phyloP scores from a whole-genome alignment of 2,329 filamentous ascomycete species.

The Leptographium galeiforme region DNA sequence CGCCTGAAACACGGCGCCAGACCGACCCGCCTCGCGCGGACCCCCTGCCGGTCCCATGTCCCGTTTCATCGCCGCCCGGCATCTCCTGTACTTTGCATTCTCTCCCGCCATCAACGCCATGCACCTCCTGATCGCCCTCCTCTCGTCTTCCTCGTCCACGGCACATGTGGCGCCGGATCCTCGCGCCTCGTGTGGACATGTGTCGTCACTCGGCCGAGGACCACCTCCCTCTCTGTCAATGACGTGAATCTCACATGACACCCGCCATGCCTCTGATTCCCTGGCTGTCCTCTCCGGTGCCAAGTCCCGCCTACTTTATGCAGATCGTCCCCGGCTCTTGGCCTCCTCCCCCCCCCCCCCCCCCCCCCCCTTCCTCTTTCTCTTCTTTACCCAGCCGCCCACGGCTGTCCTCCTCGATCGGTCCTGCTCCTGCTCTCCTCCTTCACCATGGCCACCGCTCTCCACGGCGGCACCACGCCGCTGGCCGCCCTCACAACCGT shows the following conservation, averaged over 20 bases:
- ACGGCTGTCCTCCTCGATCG: background rate
- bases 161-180: too few species aligned
- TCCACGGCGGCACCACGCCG: slow-evolving; percentile 16
- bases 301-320: background rate
- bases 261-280: too few species aligned
- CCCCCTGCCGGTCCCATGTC: too few species aligned
- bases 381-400: background rate
- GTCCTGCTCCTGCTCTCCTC: background rate
- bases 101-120: background rate
- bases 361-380: background rate
- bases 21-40: background rate
- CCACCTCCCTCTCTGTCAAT: too few species aligned
- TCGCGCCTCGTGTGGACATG: too few species aligned
- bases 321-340: too few species aligned
- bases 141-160: too few species aligned
- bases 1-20: background rate
- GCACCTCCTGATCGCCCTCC: background rate
- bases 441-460: slow-evolving; percentile 9
- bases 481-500: slow-evolving; percentile 26
- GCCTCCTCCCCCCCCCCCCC: background rate
- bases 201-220: too few species aligned
- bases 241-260: too few species aligned
- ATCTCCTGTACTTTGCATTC: background rate
- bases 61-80: slow-evolving; percentile 2
- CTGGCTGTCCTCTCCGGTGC: too few species aligned